Percentiles rank a stretch among this genome's conserved stretches.
Conservation (phyloP, 306 rosid species). For the Vigna mungo region DNA sequence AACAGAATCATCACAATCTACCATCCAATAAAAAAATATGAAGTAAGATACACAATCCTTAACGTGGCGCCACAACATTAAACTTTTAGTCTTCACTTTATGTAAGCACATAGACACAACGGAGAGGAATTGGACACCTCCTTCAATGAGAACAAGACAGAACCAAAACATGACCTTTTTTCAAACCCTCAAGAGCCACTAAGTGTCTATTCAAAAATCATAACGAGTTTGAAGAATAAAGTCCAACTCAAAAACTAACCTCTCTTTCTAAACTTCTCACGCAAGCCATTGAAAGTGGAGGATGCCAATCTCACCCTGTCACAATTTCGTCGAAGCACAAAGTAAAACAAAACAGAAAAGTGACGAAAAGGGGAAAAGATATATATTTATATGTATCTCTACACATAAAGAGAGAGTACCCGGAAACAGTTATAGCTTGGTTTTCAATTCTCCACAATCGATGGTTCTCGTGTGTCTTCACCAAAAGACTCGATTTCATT, state of each 20-base stretch:
- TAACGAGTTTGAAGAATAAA: constrained; percentile 48
- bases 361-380: background rate
- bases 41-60: constrained; percentile 13
- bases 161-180: constrained; percentile 22
- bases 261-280: constrained; percentile 48
- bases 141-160: constrained; percentile 30
- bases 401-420: constrained; percentile 40
- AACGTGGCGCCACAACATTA: constrained; percentile 39
- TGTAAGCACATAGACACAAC: constrained; percentile 26
- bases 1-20: constrained; percentile 23
- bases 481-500: constrained; percentile 33
- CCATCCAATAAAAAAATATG: constrained; percentile 24
- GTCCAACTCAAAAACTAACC: constrained; percentile 52
- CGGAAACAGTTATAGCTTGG: constrained; percentile 47
- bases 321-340: background rate
- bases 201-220: constrained; percentile 38
- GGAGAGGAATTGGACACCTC: constrained; percentile 7
- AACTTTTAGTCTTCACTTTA: constrained; percentile 27
- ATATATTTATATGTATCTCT: background rate
- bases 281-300: constrained; percentile 76
- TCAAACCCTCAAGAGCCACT: constrained; percentile 16
- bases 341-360: background rate
- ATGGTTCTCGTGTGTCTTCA: constrained; percentile 60
- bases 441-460: constrained; percentile 64
- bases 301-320: constrained; percentile 43